Percentiles rank a stretch among this genome's conserved stretches.
Evolutionary conservation across 352 stramenopile genomes (phyloP).

Genomic region (Pythium scleroteichum): DNA sequence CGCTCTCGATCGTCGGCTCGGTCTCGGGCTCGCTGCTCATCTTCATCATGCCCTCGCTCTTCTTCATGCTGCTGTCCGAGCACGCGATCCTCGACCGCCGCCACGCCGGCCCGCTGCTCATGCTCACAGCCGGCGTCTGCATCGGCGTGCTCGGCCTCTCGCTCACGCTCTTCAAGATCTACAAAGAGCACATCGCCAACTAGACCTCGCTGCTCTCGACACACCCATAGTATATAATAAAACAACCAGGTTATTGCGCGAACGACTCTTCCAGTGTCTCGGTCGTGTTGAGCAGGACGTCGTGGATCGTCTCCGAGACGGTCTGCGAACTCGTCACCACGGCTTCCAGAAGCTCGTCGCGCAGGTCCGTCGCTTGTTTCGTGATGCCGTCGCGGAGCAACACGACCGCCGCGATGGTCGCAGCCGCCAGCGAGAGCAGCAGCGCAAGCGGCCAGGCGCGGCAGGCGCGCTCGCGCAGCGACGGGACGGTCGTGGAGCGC

Average conservation of each 20-base stretch:
- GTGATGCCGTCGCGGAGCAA: background rate
- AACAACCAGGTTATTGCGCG: background rate
- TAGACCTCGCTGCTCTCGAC: too few relatives aligned
- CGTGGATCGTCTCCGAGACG: background rate
- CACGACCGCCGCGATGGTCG: constrained; percentile 1
- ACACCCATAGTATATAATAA: background rate
- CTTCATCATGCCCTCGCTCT: constrained; percentile 80
- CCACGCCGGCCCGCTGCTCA: constrained; percentile 57
- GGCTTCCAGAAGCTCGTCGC: constrained; percentile 1
- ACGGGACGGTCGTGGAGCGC: background rate
- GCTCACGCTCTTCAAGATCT: constrained; percentile 50
- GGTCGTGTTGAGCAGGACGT: background rate
- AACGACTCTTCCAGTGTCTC: constrained; percentile 3
- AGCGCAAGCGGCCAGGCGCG: constrained; percentile 8
- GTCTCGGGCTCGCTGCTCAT: constrained; percentile 79
- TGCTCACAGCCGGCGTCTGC: constrained; percentile 52
- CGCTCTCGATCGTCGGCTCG: constrained; percentile 74
- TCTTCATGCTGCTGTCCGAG: constrained; percentile 64
- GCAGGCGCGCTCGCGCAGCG: constrained; percentile 2
- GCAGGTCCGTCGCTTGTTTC: background rate
- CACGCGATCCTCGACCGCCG: constrained; percentile 40
- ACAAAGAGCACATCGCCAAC: constrained; percentile 23
- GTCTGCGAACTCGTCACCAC: too few relatives aligned
- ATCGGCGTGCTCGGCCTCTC: constrained; percentile 47
- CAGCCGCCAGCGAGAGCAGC: background rate